phyloP scores from a whole-genome alignment of 2,329 filamentous ascomycete genomes.

The Calonectria pteridis region DNA sequence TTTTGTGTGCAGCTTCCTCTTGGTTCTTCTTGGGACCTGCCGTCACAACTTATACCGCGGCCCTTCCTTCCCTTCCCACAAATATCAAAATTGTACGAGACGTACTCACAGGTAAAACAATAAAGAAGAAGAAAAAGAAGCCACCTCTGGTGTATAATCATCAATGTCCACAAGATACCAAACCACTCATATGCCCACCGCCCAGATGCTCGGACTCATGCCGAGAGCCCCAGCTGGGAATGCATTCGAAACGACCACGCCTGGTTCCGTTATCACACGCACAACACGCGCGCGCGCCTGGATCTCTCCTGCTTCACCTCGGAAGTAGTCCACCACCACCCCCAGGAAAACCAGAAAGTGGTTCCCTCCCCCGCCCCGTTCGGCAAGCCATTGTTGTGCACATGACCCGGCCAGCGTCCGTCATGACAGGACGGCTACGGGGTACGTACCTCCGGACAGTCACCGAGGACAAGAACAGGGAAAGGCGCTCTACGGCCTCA shows the following conservation, averaged over 20 bases:
- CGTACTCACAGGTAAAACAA: background rate
- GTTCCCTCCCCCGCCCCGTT: background rate
- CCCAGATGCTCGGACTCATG: constrained; percentile 5
- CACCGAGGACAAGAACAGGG: constrained; percentile 32
- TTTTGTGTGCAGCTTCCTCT: background rate
- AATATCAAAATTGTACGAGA: background rate
- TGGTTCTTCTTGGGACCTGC: background rate
- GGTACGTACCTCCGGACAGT: constrained; percentile 45
- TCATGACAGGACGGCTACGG: constrained; percentile 19
- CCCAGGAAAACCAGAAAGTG: background rate
- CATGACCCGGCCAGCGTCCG: constrained; percentile 31
- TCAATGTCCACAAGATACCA: background rate
- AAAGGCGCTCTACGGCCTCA: background rate
- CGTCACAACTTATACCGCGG: background rate
- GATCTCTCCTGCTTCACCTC: constrained; percentile 31
- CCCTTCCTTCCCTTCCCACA: background rate
- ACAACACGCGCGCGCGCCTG: background rate
- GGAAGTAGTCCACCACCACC: constrained; percentile 28
- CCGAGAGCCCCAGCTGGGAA: constrained; percentile 1
- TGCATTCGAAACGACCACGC: constrained; percentile 8
- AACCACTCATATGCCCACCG: background rate
- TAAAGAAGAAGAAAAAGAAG: no score
- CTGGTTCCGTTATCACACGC: background rate
- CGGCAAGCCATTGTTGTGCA: constrained; percentile 1
- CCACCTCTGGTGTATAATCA: background rate